phyloP scores from a whole-genome alignment of 257 asterid genomes.

The Rehmannia glutinosa region DNA sequence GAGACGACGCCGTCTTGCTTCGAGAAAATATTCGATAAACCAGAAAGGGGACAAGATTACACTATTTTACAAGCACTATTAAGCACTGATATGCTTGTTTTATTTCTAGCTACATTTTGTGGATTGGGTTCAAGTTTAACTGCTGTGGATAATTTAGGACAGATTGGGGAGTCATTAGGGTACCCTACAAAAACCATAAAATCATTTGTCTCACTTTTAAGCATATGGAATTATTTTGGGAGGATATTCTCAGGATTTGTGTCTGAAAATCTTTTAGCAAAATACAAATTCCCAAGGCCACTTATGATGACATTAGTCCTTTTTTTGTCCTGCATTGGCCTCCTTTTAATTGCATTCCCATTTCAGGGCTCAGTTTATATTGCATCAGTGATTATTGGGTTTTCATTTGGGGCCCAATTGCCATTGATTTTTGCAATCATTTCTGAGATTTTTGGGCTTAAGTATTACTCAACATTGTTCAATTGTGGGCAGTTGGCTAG shows the following conservation, averaged over 20 bases:
- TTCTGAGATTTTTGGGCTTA: constrained; percentile 71
- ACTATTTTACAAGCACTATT: constrained; percentile 60
- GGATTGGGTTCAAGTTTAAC: constrained; percentile 75
- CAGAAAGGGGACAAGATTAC: constrained; percentile 74
- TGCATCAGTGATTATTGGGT: constrained; percentile 67
- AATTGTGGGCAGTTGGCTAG: constrained; percentile 79
- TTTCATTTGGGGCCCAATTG: constrained; percentile 74
- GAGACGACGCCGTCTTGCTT: constrained; percentile 19
- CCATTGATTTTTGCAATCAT: constrained; percentile 58
- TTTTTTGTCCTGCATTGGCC: constrained; percentile 53
- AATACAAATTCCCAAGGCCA: constrained; percentile 61
- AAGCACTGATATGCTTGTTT: constrained; percentile 55
- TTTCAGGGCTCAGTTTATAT: constrained; percentile 54
- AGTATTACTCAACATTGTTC: constrained; percentile 64
- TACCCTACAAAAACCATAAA: constrained; percentile 63
- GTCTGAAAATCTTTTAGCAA: constrained; percentile 44
- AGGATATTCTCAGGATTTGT: constrained; percentile 74
- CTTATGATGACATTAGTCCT: constrained; percentile 75
- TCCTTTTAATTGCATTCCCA: constrained; percentile 64
- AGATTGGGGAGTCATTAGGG: constrained; percentile 69
- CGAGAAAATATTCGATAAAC: constrained; percentile 40
- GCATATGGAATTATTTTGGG: constrained; percentile 83
- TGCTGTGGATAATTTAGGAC: constrained; percentile 76
- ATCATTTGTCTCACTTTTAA: constrained; percentile 60
- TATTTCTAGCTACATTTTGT: constrained; percentile 65